These are phyloP conservation scores for Chlorella sp. DNA, from an alignment of 139 green algal genomes.

Conservation along the genomic window DNA sequence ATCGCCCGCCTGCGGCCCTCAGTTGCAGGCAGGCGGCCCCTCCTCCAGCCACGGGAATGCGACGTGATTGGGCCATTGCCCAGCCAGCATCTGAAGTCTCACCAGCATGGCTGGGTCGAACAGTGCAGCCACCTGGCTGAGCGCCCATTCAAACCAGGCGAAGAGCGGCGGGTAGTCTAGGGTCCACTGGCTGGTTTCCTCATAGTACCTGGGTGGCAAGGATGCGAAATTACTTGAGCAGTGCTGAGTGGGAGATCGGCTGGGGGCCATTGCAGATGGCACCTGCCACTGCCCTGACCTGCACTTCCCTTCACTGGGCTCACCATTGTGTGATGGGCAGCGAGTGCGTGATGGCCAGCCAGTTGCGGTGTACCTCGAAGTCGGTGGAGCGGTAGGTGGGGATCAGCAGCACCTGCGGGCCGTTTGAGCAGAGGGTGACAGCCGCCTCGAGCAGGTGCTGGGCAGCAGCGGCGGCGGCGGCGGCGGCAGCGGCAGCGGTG, in stretches of 20 bases:
- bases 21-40: too few species aligned
- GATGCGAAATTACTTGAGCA: too few species aligned
- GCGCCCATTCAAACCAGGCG: conserved; percentile 90
- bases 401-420: conserved; percentile 79
- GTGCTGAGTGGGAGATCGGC: not conserved
- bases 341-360: conserved; percentile 91
- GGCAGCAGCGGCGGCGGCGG: not conserved
- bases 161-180: conserved; percentile 98
- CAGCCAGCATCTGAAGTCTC: too few species aligned
- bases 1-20: too few species aligned
- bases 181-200: conserved; percentile 90
- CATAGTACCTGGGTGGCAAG: conserved; percentile 18
- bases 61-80: too few species aligned
- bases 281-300: too few species aligned
- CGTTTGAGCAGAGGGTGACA: too few species aligned
- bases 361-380: conserved; percentile 98
- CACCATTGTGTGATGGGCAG: conserved; percentile 81
- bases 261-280: too few species aligned
- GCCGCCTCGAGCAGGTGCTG: too few species aligned
- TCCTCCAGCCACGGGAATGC: too few species aligned
- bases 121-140: conserved; percentile 68
- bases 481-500: not conserved
- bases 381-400: conserved; percentile 94
- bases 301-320: too few species aligned
- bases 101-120: conserved; percentile 88